Percentiles rank a stretch among this genome's conserved stretches.
These are phyloP conservation scores for Alternaria sp. DNA, from an alignment of 2,329 filamentous ascomycete genomes.

Conservation along the genomic window DNA sequence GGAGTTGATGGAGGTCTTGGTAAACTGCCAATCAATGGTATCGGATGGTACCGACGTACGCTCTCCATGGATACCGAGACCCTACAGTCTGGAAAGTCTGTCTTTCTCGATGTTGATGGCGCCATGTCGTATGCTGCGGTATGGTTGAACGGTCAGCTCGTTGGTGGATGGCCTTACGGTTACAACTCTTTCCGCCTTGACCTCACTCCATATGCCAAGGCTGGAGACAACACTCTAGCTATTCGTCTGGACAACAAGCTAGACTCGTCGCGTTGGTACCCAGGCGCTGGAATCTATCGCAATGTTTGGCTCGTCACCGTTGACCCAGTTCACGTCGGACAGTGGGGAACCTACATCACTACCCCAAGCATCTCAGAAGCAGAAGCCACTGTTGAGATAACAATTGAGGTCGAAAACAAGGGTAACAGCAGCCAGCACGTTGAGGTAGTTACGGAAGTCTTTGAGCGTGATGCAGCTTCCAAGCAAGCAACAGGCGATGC, in stretches of 20 bases:
- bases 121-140: slow-evolving; percentile 64
- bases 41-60: slow-evolving; percentile 63
- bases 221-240: slow-evolving; percentile 56
- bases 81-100: slow-evolving; percentile 47
- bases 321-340: slow-evolving; percentile 55
- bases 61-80: slow-evolving; percentile 41
- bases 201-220: slow-evolving; percentile 55
- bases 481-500: slow-evolving; percentile 27
- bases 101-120: slow-evolving; percentile 62
- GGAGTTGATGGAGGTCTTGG: slow-evolving; percentile 53
- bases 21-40: slow-evolving; percentile 61
- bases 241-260: slow-evolving; percentile 62
- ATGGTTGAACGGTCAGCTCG: slow-evolving; percentile 61
- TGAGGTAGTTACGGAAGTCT: slow-evolving; percentile 55
- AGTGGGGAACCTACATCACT: slow-evolving; percentile 61
- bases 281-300: slow-evolving; percentile 63
- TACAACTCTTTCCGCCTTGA: slow-evolving; percentile 64
- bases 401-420: slow-evolving; percentile 59
- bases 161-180: slow-evolving; percentile 63
- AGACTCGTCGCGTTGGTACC: slow-evolving; percentile 64
- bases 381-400: slow-evolving; percentile 58
- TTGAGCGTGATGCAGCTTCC: slow-evolving; percentile 49
- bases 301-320: slow-evolving; percentile 65
- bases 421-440: slow-evolving; percentile 47
- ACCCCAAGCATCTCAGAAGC: slow-evolving; percentile 56